Percentiles rank a stretch among this genome's conserved stretches.
phyloP scores from a whole-genome alignment of 305 asterid genomes.

The Fraxinus nigra region DNA sequence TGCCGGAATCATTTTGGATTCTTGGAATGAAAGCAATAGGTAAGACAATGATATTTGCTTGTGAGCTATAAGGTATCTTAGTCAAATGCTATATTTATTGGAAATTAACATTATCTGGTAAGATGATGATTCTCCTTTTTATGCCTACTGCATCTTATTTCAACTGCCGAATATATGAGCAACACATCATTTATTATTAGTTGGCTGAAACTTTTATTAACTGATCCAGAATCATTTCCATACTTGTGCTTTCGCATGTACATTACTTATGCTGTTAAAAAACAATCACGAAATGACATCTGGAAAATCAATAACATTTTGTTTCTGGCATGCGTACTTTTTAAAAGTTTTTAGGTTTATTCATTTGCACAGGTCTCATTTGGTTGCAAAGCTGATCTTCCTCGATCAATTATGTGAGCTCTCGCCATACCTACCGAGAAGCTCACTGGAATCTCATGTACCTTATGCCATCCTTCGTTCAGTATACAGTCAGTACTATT shows the following conservation, averaged over 20 bases:
- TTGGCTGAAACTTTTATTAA: background rate
- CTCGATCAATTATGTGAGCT: slow-evolving; percentile 87
- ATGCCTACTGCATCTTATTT: background rate
- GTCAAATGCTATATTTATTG: background rate
- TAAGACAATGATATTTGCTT: slow-evolving; percentile 21
- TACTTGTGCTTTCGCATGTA: background rate
- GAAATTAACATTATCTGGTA: background rate
- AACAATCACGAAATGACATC: background rate
- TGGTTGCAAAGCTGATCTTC: slow-evolving; percentile 85
- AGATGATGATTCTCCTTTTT: background rate
- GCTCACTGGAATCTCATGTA: slow-evolving; percentile 74
- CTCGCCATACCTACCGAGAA: slow-evolving; percentile 81
- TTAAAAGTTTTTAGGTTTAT: background rate
- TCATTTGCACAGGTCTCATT: slow-evolving; percentile 55
- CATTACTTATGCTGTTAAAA: background rate
- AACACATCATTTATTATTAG: background rate
- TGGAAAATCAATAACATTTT: background rate
- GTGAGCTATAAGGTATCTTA: background rate
- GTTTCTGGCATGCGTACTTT: background rate
- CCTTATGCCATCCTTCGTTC: slow-evolving; percentile 86
- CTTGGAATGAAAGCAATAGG: slow-evolving; percentile 86
- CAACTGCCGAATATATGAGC: background rate
- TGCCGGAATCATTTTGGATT: slow-evolving; percentile 80
- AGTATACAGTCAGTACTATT: slow-evolving; percentile 79
- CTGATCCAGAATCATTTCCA: background rate